phyloP scores from a whole-genome alignment of 1,284 basidiomycete genomes.

The Ganoderma resinaceum region DNA sequence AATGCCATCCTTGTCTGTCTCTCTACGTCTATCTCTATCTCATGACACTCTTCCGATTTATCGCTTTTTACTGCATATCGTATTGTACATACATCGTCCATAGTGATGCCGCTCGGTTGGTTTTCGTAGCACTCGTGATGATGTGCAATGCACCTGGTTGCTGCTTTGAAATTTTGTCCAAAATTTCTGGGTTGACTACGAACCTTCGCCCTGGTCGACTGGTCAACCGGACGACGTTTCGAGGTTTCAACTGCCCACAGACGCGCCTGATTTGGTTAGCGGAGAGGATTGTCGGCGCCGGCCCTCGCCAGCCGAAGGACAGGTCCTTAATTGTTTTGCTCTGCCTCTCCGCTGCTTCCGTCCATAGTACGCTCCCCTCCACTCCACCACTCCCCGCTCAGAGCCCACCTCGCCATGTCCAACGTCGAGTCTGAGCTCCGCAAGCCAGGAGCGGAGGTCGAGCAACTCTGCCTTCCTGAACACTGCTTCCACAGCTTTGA shows the following conservation, averaged over 20 bases:
- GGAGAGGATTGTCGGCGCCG: neutral
- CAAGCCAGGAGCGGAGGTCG: constrained; percentile 42
- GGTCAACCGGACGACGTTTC: no score
- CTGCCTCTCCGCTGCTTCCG: neutral
- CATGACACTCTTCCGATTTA: constrained; percentile 33
- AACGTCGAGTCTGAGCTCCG: constrained; percentile 53
- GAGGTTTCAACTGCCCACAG: neutral
- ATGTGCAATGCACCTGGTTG: constrained; percentile 27
- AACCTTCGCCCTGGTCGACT: neutral
- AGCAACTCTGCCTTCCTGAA: constrained; percentile 64
- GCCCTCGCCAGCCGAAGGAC: neutral
- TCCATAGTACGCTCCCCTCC: constrained; percentile 31
- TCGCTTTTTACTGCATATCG: constrained; percentile 35
- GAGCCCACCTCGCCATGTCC: constrained; percentile 48
- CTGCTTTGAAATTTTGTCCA: constrained; percentile 19
- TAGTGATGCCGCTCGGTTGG: constrained; percentile 32
- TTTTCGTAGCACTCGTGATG: constrained; percentile 26
- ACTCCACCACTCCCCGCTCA: constrained; percentile 29
- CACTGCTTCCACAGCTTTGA: constrained; percentile 86
- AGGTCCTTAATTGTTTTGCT: neutral
- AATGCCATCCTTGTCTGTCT: constrained; percentile 19
- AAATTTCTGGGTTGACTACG: neutral
- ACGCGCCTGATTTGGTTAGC: constrained; percentile 1
- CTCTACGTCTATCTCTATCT: constrained; percentile 3
- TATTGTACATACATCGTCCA: constrained; percentile 37